Evolutionary conservation across 139 green algal species (phyloP).

Genomic region (Haematococcus lacustris): DNA sequence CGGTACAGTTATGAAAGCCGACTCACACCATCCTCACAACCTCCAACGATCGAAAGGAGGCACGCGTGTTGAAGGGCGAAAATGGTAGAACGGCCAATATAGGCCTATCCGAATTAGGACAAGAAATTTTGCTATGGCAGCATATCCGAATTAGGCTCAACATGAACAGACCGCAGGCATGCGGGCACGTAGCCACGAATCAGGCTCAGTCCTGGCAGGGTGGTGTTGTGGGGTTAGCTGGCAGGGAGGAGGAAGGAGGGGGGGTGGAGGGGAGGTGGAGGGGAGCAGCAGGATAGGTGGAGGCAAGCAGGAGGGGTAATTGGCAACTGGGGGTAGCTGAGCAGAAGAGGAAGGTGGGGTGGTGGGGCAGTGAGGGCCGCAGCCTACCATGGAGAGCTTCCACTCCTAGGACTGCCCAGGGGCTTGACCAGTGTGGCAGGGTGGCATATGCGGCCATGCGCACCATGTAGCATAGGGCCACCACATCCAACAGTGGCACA

Average conservation of each 20-base stretch:
- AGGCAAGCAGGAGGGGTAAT: not conserved
- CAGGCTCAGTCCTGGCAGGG: too few species aligned
- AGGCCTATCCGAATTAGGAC: not conserved
- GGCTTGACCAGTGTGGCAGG: slow-evolving; percentile 15
- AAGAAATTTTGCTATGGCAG: too few species aligned
- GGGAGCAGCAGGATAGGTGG: not conserved
- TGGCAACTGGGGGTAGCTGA: not conserved
- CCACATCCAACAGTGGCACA: slow-evolving; percentile 15
- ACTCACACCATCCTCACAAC: not conserved
- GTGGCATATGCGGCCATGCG: slow-evolving; percentile 34
- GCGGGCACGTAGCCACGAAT: too few species aligned
- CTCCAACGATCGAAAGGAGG: not conserved
- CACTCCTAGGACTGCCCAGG: slow-evolving; percentile 40
- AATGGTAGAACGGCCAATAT: not conserved
- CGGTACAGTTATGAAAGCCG: not conserved
- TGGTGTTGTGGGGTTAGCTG: too few species aligned
- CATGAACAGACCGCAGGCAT: too few species aligned
- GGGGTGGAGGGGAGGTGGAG: too few species aligned
- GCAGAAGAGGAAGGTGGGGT: too few species aligned
- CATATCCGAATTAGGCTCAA: too few species aligned
- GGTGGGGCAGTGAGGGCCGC: too few species aligned
- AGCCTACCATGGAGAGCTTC: slow-evolving; percentile 37
- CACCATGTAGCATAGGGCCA: slow-evolving; percentile 20
- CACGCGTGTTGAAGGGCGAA: not conserved
- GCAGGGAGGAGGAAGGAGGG: too few species aligned